Base-by-base conservation (phyloP, 441 rosid genomes). In the Viola pubescens region DNA sequence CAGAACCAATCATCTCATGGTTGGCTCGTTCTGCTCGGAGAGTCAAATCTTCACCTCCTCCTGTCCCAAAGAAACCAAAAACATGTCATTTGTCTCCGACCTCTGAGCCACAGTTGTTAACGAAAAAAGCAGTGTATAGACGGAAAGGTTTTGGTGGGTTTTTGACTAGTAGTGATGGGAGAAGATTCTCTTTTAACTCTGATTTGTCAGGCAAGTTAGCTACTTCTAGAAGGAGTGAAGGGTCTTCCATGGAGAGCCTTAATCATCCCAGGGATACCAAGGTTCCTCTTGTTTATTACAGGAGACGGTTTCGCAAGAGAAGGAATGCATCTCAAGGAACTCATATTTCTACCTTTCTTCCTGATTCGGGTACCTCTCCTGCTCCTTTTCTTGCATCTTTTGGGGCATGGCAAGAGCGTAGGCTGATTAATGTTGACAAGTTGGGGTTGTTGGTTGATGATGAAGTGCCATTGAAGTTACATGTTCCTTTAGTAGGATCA, bases 1-100 rank as follows among this genome's bases (percentile, higher is more conserved):
- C 98, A 10, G 92, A 83, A 64, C 98, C 97, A 52, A 92, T 92
- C 64, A 92, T 87, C 77, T 83, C 95, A 0, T 92, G 96, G 98
- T 65, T 92, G 81, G 77, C 94, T 47, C 84, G 88, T 63, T 78
- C 96, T 59, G 60, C 69, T 67, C 83, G 66, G 41, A 75, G 79
- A 50, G 75, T 77, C 60, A 87, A 87, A 73, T 73, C 91, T 61
- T 79, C 87, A 48, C 77, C 86, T 58, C 64, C 55, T 37, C 74
- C 34, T 67, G 75, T 79, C 68, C 63, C 63, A 49, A 80, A 83
- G 77, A 87, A 80, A 65, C 82, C 68, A 63, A 84, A 77, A 68
- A 68, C 51, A 58, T 65, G 82, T 48, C 61, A 60, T 61, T 48
- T 11, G 34, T 68, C 76, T 37, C 48, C 10, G 9, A 49, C 58